Base-by-base conservation (phyloP, 164 flowering plant genomes). In the Stephania japonica region DNA sequence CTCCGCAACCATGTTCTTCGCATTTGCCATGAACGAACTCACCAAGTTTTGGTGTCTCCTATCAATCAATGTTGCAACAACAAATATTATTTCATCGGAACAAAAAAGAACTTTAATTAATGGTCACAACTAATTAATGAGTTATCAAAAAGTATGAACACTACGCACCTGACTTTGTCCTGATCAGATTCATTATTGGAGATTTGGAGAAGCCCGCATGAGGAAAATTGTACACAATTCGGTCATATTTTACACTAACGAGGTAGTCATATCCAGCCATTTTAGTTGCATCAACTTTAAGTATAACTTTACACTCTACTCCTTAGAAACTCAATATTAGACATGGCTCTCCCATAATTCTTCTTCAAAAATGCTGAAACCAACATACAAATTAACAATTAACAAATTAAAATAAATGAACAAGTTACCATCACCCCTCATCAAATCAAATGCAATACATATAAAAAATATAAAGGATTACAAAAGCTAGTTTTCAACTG, bases 151-250 rank as follows among this genome's bases (percentile, higher is more conserved):
- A n/a, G n/a, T n/a, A n/a, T n/a, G n/a, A n/a, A n/a, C 38, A 32
- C 38, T 2, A 4, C 38, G 38, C 18, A 73, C 75, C 24, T 73
- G 61, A 73, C 16, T 25, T 65, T 42, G 0, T 3, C 23, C n/a
- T 43, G 24, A 42, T 18, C 25, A 5, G 70, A 11, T 49, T 27
- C 26, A 49, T 27, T 1, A 18, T 6, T 4, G 27, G 10, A 47
- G 12, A 59, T 56, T 6, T 4, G 27, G 10, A 47, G 12, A 59
- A 42, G 24, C 50, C 67, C n/a, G 49, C 72, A 1, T n/a, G 32
- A 21, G 90, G 87, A 38, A 87, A 87, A 75, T 87, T 75, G 13
- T 56, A 75, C 4, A 75, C 44, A 13, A 75, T 75, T 32, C 73
- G 47, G 23, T 74, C 72, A 18, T 59, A 74, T 13, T 0, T 21